These are phyloP conservation scores for Verticillium isaacii DNA, from an alignment of 2,329 filamentous ascomycete genomes.

Conservation along the genomic window DNA sequence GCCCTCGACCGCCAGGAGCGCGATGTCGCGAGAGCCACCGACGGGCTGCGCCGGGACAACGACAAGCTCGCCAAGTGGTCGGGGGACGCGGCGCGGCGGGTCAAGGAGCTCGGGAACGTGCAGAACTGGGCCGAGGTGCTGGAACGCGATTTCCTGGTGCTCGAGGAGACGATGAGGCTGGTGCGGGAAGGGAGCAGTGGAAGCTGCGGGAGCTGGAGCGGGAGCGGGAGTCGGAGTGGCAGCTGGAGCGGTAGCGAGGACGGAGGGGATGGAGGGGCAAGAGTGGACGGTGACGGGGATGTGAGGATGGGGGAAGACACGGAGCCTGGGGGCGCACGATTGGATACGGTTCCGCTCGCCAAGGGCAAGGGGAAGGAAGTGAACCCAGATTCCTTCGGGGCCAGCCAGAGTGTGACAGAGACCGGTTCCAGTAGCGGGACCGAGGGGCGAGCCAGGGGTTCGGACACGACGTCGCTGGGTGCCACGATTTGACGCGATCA, in stretches of 20 bases:
- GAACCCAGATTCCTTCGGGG: conserved; percentile 24
- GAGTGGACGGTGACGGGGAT: conserved; percentile 6
- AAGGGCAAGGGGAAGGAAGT: conserved; percentile 19
- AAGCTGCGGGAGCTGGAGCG: conserved; percentile 27
- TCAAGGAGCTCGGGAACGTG: conserved; percentile 77
- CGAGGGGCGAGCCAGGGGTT: conserved; percentile 24
- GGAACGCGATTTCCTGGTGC: conserved; percentile 59
- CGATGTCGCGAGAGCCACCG: conserved; percentile 57
- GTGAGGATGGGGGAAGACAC: conserved; percentile 8
- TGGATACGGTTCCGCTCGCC: background rate
- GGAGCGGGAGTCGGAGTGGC: conserved; percentile 29
- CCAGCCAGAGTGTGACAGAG: conserved; percentile 31
- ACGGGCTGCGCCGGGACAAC: conserved; percentile 56
- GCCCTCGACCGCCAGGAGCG: conserved; percentile 64
- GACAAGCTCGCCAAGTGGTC: conserved; percentile 62
- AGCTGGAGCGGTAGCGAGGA: conserved; percentile 12
- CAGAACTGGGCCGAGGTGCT: conserved; percentile 87
- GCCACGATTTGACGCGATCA: conserved; percentile 20
- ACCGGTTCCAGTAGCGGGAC: conserved; percentile 29
- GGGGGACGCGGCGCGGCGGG: conserved; percentile 53
- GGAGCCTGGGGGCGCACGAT: conserved; percentile 4
- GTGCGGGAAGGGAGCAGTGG: conserved; percentile 29
- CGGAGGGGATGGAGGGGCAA: conserved; percentile 9
- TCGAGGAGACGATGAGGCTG: conserved; percentile 60
- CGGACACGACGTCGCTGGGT: conserved; percentile 31